Conservation (phyloP, 345 rosid genomes). For the Salix koriyanagi region DNA sequence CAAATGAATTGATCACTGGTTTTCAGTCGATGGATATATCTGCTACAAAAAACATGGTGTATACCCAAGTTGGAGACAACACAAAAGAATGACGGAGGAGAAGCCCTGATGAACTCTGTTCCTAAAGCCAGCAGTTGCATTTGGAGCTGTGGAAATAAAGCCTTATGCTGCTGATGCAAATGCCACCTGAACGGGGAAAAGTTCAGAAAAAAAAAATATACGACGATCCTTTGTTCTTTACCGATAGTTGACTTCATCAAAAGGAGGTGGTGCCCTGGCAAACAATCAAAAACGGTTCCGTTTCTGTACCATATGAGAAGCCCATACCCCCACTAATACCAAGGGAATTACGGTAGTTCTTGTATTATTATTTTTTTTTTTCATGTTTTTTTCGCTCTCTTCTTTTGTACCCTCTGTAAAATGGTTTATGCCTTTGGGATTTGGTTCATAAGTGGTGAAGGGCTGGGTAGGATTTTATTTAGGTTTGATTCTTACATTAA, state of each 20-base stretch:
- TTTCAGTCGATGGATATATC: slow-evolving; percentile 11
- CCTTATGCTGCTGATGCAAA: neutral
- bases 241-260: neutral
- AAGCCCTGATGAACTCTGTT: neutral
- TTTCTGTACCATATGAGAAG: neutral
- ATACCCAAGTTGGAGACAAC: neutral
- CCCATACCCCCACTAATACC: neutral
- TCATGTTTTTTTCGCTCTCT: neutral
- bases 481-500: neutral
- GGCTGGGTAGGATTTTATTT: neutral
- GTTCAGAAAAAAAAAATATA: neutral
- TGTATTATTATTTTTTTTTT: neutral
- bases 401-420: neutral
- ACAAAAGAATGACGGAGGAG: slow-evolving; percentile 3
- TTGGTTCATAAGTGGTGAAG: neutral
- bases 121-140: neutral
- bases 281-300: neutral
- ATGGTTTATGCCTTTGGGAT: neutral
- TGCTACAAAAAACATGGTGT: neutral
- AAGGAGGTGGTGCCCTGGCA: neutral
- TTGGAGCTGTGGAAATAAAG: neutral
- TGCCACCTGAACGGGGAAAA: neutral
- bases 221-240: neutral
- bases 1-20: slow-evolving; percentile 9
- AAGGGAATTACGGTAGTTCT: neutral